These are phyloP conservation scores for Dichomitus squalens DNA, from an alignment of 1,284 basidiomycete genomes.

Conservation along the genomic window DNA sequence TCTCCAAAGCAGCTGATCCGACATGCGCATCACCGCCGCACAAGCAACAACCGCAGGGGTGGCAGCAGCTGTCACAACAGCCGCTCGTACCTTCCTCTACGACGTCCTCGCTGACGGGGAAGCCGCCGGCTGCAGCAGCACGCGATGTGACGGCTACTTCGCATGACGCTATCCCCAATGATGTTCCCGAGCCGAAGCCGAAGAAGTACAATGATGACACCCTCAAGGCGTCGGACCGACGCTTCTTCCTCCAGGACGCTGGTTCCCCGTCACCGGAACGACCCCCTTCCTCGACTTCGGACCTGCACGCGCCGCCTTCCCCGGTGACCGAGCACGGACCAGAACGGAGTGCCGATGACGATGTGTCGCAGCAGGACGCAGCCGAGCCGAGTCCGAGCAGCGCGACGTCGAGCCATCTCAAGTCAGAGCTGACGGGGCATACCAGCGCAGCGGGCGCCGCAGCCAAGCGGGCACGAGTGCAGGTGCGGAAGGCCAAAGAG, in stretches of 20 bases:
- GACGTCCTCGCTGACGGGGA: slow-evolving; percentile 2
- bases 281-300: slow-evolving; percentile 19
- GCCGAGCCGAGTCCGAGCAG: slow-evolving; percentile 37
- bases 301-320: neutral
- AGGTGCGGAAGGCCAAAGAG: slow-evolving; percentile 29
- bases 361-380: slow-evolving; percentile 20
- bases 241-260: slow-evolving; percentile 45
- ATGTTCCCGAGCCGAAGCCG: slow-evolving; percentile 1
- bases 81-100: slow-evolving; percentile 4
- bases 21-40: slow-evolving; percentile 1
- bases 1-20: slow-evolving; percentile 5
- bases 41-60: neutral
- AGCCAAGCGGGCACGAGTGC: slow-evolving; percentile 9
- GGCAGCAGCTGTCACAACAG: slow-evolving; percentile 1
- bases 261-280: slow-evolving; percentile 42
- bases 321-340: neutral
- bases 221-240: slow-evolving; percentile 40
- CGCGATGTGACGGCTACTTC: no score
- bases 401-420: slow-evolving; percentile 41
- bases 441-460: slow-evolving; percentile 2
- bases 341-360: neutral
- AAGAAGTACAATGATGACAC: slow-evolving; percentile 32
- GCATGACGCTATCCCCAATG: slow-evolving; percentile 9
- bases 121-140: neutral
- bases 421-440: slow-evolving; percentile 26